Evolutionary conservation across 139 green algal species (phyloP).

Genomic region (Astrephomene gubernaculifera): DNA sequence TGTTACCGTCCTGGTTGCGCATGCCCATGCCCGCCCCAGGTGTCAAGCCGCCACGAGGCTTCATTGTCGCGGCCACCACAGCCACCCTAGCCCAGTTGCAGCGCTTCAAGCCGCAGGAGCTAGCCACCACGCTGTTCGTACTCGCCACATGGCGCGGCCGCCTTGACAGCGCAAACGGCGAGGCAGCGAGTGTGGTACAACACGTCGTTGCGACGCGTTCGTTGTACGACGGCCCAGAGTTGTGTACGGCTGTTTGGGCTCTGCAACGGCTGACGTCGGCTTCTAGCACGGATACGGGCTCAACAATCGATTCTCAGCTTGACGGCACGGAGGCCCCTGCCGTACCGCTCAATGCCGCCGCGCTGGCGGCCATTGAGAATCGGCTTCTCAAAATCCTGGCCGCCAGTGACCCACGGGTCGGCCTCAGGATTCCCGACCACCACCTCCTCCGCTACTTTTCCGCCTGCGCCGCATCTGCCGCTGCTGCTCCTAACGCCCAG

Average conservation of each 20-base stretch:
- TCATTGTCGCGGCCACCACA: neutral
- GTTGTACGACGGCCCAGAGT: neutral
- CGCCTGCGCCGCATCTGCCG: neutral
- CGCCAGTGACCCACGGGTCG: neutral
- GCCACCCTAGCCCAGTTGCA: neutral
- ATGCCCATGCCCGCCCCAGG: neutral
- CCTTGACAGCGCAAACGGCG: neutral
- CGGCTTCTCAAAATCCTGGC: neutral
- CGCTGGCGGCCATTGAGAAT: conserved; percentile 1
- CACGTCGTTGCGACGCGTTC: neutral
- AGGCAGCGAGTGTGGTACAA: neutral
- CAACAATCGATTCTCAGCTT: too few relatives aligned
- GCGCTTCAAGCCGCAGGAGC: conserved; percentile 8
- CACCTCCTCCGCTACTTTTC: conserved; percentile 28
- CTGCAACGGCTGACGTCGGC: conserved; percentile 18
- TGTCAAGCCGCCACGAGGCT: conserved; percentile 5
- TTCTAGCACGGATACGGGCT: too few relatives aligned
- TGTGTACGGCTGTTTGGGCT: conserved; percentile 13
- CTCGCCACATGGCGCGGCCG: neutral
- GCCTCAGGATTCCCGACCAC: neutral
- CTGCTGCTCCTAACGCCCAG: too few relatives aligned
- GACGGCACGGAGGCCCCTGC: too few relatives aligned
- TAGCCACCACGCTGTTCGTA: conserved; percentile 11
- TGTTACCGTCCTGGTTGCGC: too few relatives aligned
- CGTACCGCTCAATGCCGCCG: neutral